phyloP scores from a whole-genome alignment of 371 early-diverging fungal species.

The Mucor racemosus region DNA sequence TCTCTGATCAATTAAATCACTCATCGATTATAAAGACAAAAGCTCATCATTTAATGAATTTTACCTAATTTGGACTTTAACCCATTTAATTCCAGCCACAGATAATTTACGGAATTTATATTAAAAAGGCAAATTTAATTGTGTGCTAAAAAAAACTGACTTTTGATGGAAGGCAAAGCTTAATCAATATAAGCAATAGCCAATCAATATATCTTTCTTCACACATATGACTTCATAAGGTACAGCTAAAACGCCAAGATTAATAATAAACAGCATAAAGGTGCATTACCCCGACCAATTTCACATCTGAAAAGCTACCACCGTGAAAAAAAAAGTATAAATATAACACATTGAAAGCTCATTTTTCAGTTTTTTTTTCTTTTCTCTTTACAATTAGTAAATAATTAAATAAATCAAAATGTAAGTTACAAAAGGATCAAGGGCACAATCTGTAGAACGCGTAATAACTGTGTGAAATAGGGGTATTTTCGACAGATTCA shows the following conservation, averaged over 20 bases:
- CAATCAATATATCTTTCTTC: conserved; percentile 12
- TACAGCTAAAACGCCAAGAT: conserved; percentile 9
- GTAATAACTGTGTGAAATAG: conserved; percentile 16
- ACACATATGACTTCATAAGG: neutral
- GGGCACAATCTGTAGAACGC: neutral
- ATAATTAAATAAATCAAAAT: conserved; percentile 6
- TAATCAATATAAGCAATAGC: conserved; percentile 4
- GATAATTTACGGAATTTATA: conserved; percentile 1
- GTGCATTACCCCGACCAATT: no score
- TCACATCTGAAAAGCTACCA: no score
- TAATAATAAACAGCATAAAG: conserved; percentile 6
- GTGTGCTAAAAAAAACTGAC: neutral
- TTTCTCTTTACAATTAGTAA: neutral
- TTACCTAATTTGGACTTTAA: no score
- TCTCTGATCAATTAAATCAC: no score
- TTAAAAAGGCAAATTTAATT: conserved; percentile 10
- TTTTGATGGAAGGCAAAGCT: neutral
- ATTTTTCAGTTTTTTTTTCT: no score
- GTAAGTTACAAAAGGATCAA: neutral
- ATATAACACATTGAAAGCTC: neutral
- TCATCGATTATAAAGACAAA: no score
- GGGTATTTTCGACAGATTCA: conserved; percentile 47
- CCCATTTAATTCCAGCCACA: no score
- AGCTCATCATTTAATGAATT: no score
- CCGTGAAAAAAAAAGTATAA: conserved; percentile 7